A percentile compares a stretch with the other conserved stretches of the same genome.
These are phyloP conservation scores for Phytomonas serpens DNA, from an alignment of 208 protist species.

Conservation along the genomic window DNA sequence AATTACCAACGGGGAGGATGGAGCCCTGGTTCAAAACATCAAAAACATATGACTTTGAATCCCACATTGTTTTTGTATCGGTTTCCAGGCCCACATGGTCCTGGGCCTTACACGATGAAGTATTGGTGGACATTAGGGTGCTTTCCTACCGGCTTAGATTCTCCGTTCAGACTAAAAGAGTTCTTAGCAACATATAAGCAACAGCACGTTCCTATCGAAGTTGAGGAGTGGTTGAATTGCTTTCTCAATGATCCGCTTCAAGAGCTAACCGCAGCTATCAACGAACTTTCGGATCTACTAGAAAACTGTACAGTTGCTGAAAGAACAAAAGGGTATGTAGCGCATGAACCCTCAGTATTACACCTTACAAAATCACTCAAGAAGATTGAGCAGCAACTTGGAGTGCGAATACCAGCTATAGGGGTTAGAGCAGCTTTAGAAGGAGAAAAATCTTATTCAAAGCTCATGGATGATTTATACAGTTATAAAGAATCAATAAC, in stretches of 20 bases:
- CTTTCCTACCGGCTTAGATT: slow-evolving; percentile 76
- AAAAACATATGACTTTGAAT: slow-evolving; percentile 86
- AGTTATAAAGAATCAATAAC: slow-evolving; percentile 51
- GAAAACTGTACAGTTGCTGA: slow-evolving; percentile 32
- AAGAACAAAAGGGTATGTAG: slow-evolving; percentile 31
- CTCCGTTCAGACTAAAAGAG: slow-evolving; percentile 72
- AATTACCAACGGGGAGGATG: slow-evolving; percentile 81
- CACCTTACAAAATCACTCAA: slow-evolving; percentile 32
- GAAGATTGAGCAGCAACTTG: slow-evolving; percentile 48
- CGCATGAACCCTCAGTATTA: slow-evolving; percentile 19
- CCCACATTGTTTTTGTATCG: slow-evolving; percentile 76
- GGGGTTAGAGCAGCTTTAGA: slow-evolving; percentile 44
- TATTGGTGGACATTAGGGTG: slow-evolving; percentile 88
- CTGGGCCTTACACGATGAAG: slow-evolving; percentile 86
- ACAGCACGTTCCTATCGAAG: slow-evolving; percentile 77
- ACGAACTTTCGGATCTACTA: slow-evolving; percentile 29
- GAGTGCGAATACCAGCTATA: slow-evolving; percentile 43
- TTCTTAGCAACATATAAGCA: slow-evolving; percentile 77
- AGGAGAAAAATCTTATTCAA: slow-evolving; percentile 27
- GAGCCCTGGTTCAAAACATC: slow-evolving; percentile 79
- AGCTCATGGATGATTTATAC: slow-evolving; percentile 65
- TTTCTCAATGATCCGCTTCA: slow-evolving; percentile 62
- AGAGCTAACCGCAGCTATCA: slow-evolving; percentile 32
- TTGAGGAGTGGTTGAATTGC: slow-evolving; percentile 81
- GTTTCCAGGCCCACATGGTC: slow-evolving; percentile 68